Base-by-base conservation (phyloP, 2,329 filamentous ascomycete genomes). In the Lachnum nothofagi region DNA sequence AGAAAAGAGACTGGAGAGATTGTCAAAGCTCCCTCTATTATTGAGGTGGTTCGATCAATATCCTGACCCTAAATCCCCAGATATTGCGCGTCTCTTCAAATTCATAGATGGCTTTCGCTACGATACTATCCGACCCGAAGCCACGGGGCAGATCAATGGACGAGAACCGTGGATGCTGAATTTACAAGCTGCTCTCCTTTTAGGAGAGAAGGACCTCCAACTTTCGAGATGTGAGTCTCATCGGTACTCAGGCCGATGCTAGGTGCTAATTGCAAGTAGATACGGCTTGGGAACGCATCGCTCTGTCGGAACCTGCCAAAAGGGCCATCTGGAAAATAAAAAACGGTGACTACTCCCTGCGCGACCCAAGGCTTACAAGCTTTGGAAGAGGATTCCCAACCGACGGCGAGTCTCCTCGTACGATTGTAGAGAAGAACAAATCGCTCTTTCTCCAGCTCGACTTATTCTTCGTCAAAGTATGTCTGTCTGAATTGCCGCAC, bases 391-490 rank as follows among this genome's bases (percentile, higher is more conserved):
- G 80, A 55, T 66, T 83, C 3, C 71, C 74, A 1, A 70, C 67
- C 8, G 48, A 56, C 20, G 48, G 48, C 17, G 50, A 50, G 23
- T 42, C 52, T n/a, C 40, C 49, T 19, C 35, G 49, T 31, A 49
- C 57, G 19, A 42, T 55, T 14, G 49, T 55, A 39, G 54, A 58
- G 22, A 53, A 47, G 20, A 59, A 59, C 46, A 56, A 48, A 49
- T 34, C 47, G 16, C 56, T 64, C 3, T 66, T 83, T 63, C 65
- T 73, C 51, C 72, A 73, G 16, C 75, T 78, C 61, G 77, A 84
- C 56, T 73, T 84, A 72, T 85, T 85, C 63, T 84, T 85, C 59
- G 76, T 85, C 54, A 84, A 82, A 72, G 79, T 83, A 67, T 70
- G 52, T 19, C 4, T 25, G 16, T 22, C 12, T 23, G 12, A 14